A percentile compares a stretch with the other conserved stretches of the same genome.
Evolutionary conservation across 176 grass and related monocot species (phyloP).

Genomic region (Cenchrus fungigraminus): DNA sequence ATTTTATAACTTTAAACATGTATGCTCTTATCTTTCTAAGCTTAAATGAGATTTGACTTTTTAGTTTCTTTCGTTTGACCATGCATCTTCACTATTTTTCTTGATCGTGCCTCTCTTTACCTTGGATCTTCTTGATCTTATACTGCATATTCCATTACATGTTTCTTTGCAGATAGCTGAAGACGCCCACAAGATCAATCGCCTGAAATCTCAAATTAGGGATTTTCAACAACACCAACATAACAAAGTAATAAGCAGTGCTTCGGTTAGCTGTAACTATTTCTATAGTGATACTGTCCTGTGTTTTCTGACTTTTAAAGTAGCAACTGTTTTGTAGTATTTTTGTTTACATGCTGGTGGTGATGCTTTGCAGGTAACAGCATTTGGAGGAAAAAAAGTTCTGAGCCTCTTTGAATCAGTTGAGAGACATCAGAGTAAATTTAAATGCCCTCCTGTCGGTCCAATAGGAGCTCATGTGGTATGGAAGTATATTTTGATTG

Average conservation of each 20-base stretch:
- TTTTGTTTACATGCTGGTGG: slow-evolving; percentile 25
- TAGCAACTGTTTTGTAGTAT: neutral
- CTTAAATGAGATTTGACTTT: neutral
- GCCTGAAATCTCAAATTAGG: slow-evolving; percentile 49
- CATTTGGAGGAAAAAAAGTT: slow-evolving; percentile 85
- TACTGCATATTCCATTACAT: slow-evolving; percentile 27
- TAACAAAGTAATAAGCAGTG: slow-evolving; percentile 52
- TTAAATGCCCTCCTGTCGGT: slow-evolving; percentile 77
- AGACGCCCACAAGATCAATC: slow-evolving; percentile 36
- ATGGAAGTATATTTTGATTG: slow-evolving; percentile 46
- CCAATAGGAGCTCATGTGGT: slow-evolving; percentile 90
- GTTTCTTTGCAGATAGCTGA: slow-evolving; percentile 61
- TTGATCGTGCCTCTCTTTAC: slow-evolving; percentile 22
- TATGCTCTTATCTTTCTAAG: neutral
- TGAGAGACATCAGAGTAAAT: slow-evolving; percentile 62
- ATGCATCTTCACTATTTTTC: neutral
- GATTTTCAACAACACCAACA: slow-evolving; percentile 64
- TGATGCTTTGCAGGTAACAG: slow-evolving; percentile 52
- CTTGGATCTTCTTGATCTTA: slow-evolving; percentile 21
- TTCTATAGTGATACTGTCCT: slow-evolving; percentile 9
- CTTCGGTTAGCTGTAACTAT: slow-evolving; percentile 14
- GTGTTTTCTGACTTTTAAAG: neutral
- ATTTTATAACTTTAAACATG: neutral
- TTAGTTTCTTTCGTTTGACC: neutral
- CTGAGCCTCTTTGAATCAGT: slow-evolving; percentile 60